A percentile compares a stretch with the other conserved stretches of the same genome.
These are phyloP conservation scores for Calonectria pteridis DNA, from an alignment of 2,329 filamentous ascomycete species.

Conservation along the genomic window DNA sequence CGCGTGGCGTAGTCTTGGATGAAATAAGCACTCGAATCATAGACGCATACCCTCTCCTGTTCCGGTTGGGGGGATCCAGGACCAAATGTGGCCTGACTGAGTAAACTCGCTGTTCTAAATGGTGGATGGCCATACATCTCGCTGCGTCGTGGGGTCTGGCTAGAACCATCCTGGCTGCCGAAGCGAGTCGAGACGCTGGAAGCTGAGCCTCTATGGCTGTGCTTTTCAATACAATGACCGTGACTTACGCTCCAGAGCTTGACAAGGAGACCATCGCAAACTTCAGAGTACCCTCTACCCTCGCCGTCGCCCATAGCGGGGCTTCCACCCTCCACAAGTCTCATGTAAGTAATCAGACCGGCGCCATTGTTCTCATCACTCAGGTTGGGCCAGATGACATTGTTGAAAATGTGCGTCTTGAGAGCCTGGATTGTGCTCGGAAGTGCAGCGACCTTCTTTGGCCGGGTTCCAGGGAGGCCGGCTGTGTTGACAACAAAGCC, in stretches of 20 bases:
- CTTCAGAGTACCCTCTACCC: slow-evolving; percentile 85
- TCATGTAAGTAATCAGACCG: slow-evolving; percentile 89
- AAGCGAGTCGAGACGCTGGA: slow-evolving; percentile 65
- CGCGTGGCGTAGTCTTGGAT: slow-evolving; percentile 80
- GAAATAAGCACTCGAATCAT: slow-evolving; percentile 94
- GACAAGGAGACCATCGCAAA: slow-evolving; percentile 89
- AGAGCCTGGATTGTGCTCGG: slow-evolving; percentile 92
- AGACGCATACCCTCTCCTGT: slow-evolving; percentile 72
- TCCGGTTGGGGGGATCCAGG: slow-evolving; percentile 45
- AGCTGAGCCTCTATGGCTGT: slow-evolving; percentile 71
- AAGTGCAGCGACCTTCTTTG: slow-evolving; percentile 88
- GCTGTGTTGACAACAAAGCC: slow-evolving; percentile 96
- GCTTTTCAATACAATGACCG: slow-evolving; percentile 85
- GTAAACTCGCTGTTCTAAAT: slow-evolving; percentile 44
- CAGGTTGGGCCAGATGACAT: slow-evolving; percentile 96
- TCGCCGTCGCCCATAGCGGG: slow-evolving; percentile 85
- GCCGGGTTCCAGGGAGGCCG: slow-evolving; percentile 81
- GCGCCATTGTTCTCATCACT: slow-evolving; percentile 96
- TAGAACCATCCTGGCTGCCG: slow-evolving; percentile 62
- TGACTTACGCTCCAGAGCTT: slow-evolving; percentile 91
- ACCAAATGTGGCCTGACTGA: slow-evolving; percentile 48
- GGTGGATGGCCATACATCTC: slow-evolving; percentile 43
- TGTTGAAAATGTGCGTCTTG: slow-evolving; percentile 97
- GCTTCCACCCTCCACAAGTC: slow-evolving; percentile 90
- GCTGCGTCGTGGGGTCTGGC: slow-evolving; percentile 40